Conservation (phyloP, 768 basidiomycete species). For the Lactifluus subvellereus region DNA sequence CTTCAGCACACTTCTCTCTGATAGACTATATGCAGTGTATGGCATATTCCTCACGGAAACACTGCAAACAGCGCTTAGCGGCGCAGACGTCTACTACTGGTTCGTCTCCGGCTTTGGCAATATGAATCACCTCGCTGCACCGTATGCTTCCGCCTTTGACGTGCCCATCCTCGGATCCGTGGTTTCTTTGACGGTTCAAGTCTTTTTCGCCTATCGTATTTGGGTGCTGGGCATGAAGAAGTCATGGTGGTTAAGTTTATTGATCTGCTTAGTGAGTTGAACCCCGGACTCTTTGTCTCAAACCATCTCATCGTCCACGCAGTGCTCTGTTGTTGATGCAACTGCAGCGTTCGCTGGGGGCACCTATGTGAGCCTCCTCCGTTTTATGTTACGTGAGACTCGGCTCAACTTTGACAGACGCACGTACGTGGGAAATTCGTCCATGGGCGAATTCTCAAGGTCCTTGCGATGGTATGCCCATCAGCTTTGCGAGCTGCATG, state of each 20-base stretch:
- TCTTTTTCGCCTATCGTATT: constrained; percentile 33
- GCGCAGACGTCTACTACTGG: constrained; percentile 30
- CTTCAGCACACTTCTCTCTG: not conserved
- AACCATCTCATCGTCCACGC: not conserved
- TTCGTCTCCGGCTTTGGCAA: constrained; percentile 32
- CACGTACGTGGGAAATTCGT: not conserved
- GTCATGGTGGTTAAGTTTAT: not conserved
- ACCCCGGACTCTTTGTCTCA: no score
- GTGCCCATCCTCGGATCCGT: constrained; percentile 28
- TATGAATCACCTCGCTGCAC: constrained; percentile 21
- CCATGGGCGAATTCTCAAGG: not conserved
- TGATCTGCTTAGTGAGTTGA: constrained; percentile 3
- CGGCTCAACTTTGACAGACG: not conserved
- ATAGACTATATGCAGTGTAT: constrained; percentile 25
- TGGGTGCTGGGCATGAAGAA: constrained; percentile 8
- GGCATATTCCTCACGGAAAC: constrained; percentile 27
- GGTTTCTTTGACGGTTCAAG: constrained; percentile 29
- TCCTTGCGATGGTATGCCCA: not conserved
- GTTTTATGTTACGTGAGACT: not conserved
- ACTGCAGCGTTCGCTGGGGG: not conserved
- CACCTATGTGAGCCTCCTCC: not conserved
- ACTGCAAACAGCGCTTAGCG: constrained; percentile 26
- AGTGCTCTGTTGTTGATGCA: not conserved
- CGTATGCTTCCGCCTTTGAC: constrained; percentile 27
- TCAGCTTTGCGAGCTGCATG: not conserved